These are phyloP conservation scores for Pleurotus djamor DNA, from an alignment of 768 basidiomycete species.

Conservation along the genomic window DNA sequence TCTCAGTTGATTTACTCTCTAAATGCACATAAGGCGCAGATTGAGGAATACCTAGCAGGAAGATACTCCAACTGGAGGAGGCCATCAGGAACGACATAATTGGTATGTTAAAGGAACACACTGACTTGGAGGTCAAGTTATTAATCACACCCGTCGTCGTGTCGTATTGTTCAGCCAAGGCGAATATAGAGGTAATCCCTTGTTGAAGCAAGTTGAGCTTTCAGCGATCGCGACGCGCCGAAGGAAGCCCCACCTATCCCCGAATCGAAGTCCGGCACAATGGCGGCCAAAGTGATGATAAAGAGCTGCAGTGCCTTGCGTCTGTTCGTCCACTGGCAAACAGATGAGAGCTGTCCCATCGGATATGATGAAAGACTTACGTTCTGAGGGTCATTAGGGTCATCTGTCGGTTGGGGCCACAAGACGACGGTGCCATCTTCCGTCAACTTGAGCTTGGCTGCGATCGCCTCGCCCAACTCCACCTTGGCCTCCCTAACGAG, in stretches of 20 bases:
- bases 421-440: constrained; percentile 50
- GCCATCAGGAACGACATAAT: neutral
- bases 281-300: constrained; percentile 53
- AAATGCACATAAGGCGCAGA: neutral
- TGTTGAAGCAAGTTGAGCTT: neutral
- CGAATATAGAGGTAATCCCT: constrained; percentile 55
- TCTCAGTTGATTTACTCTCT: neutral
- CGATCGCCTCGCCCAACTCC: constrained; percentile 53
- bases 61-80: constrained; percentile 51
- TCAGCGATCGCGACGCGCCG: neutral
- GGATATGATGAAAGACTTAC: neutral
- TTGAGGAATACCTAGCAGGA: constrained; percentile 36
- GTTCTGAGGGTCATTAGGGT: constrained; percentile 30
- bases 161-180: constrained; percentile 48
- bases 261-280: constrained; percentile 62
- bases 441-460: constrained; percentile 48
- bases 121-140: constrained; percentile 49
- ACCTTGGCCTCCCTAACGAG: constrained; percentile 44
- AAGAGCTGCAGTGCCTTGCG: constrained; percentile 48
- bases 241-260: constrained; percentile 35
- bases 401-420: constrained; percentile 57
- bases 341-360: neutral
- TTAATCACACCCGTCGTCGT: constrained; percentile 53
- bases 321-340: constrained; percentile 37
- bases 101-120: neutral